phyloP scores from a whole-genome alignment of 176 grass and related monocot species.

The Eleusine coracana region DNA sequence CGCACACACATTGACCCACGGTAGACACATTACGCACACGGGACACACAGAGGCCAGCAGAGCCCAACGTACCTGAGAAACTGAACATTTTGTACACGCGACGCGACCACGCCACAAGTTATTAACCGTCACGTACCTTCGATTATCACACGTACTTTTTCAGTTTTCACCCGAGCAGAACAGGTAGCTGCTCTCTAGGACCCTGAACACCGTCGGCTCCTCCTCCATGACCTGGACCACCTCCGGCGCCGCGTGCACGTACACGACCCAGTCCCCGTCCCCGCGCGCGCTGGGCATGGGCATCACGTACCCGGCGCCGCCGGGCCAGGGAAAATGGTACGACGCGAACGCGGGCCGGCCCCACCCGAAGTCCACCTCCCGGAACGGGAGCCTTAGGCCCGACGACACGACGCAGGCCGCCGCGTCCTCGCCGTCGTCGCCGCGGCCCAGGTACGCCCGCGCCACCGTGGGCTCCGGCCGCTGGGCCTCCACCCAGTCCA shows the following conservation, averaged over 20 bases:
- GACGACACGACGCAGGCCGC: conserved; percentile 63
- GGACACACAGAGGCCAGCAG: neutral
- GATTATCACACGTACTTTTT: neutral
- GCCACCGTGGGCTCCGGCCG: conserved; percentile 48
- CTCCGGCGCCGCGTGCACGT: conserved; percentile 52
- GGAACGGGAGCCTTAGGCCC: conserved; percentile 44
- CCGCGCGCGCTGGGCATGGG: conserved; percentile 65
- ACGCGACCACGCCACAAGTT: too few relatives aligned
- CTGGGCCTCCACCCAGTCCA: conserved; percentile 60
- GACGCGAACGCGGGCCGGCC: conserved; percentile 59
- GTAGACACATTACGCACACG: neutral
- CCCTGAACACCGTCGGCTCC: conserved; percentile 56
- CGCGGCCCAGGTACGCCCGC: conserved; percentile 45
- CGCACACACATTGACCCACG: too few relatives aligned
- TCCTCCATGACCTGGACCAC: conserved; percentile 67
- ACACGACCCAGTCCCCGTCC: conserved; percentile 68
- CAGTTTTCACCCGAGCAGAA: neutral
- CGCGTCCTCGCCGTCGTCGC: conserved; percentile 5
- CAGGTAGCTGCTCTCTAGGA: conserved; percentile 14
- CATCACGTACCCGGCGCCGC: conserved; percentile 63
- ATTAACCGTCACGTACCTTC: neutral
- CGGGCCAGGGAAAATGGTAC: conserved; percentile 73
- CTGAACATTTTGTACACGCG: neutral
- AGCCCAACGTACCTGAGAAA: neutral
- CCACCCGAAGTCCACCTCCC: conserved; percentile 56